phyloP scores from a whole-genome alignment of 768 basidiomycete species.

The Amanita polypyramis region DNA sequence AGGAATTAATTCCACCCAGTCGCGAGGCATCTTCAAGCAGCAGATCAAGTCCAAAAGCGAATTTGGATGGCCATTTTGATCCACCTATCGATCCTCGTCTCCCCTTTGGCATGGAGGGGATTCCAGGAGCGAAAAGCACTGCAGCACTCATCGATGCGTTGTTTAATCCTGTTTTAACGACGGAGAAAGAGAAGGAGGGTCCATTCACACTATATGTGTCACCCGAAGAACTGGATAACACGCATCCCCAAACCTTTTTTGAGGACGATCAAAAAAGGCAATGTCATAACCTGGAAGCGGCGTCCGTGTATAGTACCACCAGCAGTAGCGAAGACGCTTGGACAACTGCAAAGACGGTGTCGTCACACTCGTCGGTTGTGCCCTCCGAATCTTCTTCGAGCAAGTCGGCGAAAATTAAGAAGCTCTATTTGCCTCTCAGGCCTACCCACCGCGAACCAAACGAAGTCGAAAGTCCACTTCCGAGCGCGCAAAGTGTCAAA shows the following conservation, averaged over 20 bases:
- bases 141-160: conserved; percentile 70
- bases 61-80: neutral
- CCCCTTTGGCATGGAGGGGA: conserved; percentile 27
- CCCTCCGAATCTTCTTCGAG: neutral
- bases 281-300: neutral
- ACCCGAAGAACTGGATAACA: neutral
- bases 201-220: conserved; percentile 27
- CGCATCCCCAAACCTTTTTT: neutral
- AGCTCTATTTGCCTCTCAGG: neutral
- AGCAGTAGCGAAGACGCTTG: conserved; percentile 6
- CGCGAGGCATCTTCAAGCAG: neutral
- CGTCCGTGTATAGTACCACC: conserved; percentile 6
- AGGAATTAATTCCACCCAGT: neutral
- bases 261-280: neutral
- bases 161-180: conserved; percentile 60
- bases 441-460: neutral
- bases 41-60: neutral
- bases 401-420: conserved; percentile 1
- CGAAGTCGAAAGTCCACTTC: neutral
- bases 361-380: conserved; percentile 1
- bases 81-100: neutral
- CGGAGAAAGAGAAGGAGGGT: conserved; percentile 24
- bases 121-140: conserved; percentile 51
- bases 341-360: conserved; percentile 4
- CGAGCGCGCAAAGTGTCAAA: neutral